A percentile compares a stretch with the other conserved stretches of the same genome.
phyloP scores from a whole-genome alignment of 768 basidiomycete species.

The Lentinus tigrinus region DNA sequence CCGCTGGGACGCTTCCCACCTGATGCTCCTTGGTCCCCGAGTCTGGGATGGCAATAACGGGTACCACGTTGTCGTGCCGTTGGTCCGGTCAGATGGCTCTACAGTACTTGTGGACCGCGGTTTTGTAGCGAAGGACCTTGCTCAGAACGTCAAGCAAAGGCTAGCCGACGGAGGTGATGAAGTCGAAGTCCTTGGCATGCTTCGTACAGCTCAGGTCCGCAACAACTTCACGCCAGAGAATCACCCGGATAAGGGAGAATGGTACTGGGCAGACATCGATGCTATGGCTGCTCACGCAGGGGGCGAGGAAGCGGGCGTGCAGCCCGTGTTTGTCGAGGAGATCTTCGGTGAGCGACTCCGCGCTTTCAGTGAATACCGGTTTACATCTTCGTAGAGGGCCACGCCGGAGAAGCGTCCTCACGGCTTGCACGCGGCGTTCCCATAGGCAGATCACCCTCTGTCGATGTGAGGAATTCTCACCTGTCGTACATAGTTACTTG shows the following conservation, averaged over 20 bases:
- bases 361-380: neutral
- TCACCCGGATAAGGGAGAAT: slow-evolving; percentile 70
- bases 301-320: slow-evolving; percentile 67
- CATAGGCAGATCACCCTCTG: slow-evolving; percentile 75
- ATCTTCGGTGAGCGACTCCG: slow-evolving; percentile 71
- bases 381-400: slow-evolving; percentile 61
- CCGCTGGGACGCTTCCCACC: slow-evolving; percentile 71
- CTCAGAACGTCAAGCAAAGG: slow-evolving; percentile 27
- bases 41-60: slow-evolving; percentile 89
- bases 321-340: slow-evolving; percentile 88
- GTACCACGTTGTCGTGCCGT: slow-evolving; percentile 84
- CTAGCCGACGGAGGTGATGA: slow-evolving; percentile 44
- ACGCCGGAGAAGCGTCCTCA: slow-evolving; percentile 68
- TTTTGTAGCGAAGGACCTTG: slow-evolving; percentile 68
- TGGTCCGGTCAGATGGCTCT: slow-evolving; percentile 74
- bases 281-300: slow-evolving; percentile 79
- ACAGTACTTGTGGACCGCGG: slow-evolving; percentile 93
- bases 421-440: slow-evolving; percentile 73
- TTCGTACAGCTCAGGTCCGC: slow-evolving; percentile 71
- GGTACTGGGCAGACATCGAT: slow-evolving; percentile 90
- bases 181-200: slow-evolving; percentile 82
- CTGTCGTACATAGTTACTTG: slow-evolving; percentile 94
- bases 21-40: slow-evolving; percentile 81
- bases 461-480: slow-evolving; percentile 92
- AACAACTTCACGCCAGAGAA: slow-evolving; percentile 91